Base-by-base conservation (phyloP, 1,139 yeast species). In the Kodamaea arcana region DNA sequence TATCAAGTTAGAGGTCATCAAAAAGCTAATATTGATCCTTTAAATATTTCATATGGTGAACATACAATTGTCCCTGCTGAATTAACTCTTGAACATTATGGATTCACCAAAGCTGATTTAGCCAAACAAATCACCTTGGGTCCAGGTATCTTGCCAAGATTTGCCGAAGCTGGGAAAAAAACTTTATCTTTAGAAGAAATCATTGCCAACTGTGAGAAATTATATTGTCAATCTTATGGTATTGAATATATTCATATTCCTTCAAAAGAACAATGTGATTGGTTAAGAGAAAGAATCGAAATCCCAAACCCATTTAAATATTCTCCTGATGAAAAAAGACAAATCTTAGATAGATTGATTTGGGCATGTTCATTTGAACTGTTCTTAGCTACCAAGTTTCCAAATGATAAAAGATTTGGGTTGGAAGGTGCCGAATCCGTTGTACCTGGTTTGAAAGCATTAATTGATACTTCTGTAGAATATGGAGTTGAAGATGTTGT, bases 1-100 rank as follows among this genome's bases (percentile, higher is more conserved):
- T 94, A 90, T 68, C 98, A 92, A 69, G 98, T 92, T 35, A 81
- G 97, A 64, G 99, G 98, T 46, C 98, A 92, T 62, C 85, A 82
- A 61, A 87, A 86, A 69, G 97, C 98, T 33, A 83, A 81, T 55
- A 83, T 90, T 43, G 99, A 92, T 63, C 99, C 99, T 13, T 72
- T 92, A 56, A 94, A 85, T 25, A 84, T 92, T 54, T 79, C 92
- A 20, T 86, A 81, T 57, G 96, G 94, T 47, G 83, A 79, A 50
- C 75, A 75, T 52, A 59, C 67, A 41, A 52, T 62, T 24, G 46
- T 71, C 26, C 97, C 97, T 45, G 81, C 76, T 57, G 98, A 92
- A 68, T 74, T 94, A 56, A 86, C 96, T 30, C 71, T 88, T 45
- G 97, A 87, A 43, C 84, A 84, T 67, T 92, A 92, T 57, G 94